Evolutionary conservation across 1,284 basidiomycete genomes (phyloP).

Genomic region (Leccinum brunneo-olivaceum): DNA sequence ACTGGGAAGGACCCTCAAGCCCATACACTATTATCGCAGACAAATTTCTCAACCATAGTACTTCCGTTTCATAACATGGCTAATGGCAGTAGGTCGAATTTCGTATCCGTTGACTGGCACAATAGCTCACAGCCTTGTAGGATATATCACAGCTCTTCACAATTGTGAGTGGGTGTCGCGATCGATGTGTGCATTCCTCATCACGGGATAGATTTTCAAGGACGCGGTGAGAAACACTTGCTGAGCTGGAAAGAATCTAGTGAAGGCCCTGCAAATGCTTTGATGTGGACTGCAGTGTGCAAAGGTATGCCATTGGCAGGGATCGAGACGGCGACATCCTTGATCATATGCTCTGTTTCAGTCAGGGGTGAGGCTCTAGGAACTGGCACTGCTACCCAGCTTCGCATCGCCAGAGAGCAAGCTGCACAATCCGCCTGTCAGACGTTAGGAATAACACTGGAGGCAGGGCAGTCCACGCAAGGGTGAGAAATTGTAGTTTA

Average conservation of each 20-base stretch:
- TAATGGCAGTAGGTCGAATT: constrained; percentile 17
- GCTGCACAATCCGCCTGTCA: constrained; percentile 46
- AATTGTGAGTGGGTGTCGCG: constrained; percentile 37
- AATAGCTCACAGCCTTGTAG: constrained; percentile 26
- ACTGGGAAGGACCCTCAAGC: background rate
- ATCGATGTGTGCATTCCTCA: background rate
- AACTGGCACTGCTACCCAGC: constrained; percentile 35
- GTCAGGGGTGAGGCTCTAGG: constrained; percentile 46
- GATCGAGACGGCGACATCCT: background rate
- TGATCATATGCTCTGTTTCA: constrained; percentile 20
- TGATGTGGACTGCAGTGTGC: constrained; percentile 46
- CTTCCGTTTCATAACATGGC: constrained; percentile 12
- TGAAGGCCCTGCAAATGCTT: constrained; percentile 36
- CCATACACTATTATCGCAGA: background rate
- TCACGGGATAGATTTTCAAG: constrained; percentile 36
- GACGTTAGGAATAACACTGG: constrained; percentile 26
- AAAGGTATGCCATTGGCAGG: constrained; percentile 38
- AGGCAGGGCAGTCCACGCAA: no score
- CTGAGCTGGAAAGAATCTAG: constrained; percentile 37
- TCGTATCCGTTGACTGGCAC: background rate
- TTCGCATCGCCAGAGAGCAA: constrained; percentile 39
- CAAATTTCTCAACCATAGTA: background rate
- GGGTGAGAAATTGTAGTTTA: no score
- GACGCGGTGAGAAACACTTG: constrained; percentile 19
- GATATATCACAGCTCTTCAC: constrained; percentile 40